These are phyloP conservation scores for Metschnikowia cubensis DNA, from an alignment of 805 yeast species.

Conservation along the genomic window DNA sequence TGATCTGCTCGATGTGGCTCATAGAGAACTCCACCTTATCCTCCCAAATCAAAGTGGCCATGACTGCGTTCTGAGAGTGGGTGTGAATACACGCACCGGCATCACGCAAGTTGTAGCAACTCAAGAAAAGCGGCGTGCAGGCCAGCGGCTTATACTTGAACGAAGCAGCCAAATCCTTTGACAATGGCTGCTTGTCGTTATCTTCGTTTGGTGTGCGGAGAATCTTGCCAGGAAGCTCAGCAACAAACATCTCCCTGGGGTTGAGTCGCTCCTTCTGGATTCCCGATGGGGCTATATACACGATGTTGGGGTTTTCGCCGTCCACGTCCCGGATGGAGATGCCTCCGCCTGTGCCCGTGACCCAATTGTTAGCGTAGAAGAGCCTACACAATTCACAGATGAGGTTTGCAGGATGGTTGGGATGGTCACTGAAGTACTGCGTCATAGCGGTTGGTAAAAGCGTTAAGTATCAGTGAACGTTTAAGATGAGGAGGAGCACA, in stretches of 20 bases:
- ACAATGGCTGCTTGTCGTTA: conserved; percentile 13
- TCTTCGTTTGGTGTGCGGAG: conserved; percentile 52
- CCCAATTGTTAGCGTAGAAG: conserved; percentile 84
- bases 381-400: conserved; percentile 76
- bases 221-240: conserved; percentile 52
- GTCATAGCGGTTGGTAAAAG: neutral
- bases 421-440: conserved; percentile 28
- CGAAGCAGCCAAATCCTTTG: conserved; percentile 32
- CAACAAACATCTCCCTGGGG: conserved; percentile 79
- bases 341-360: conserved; percentile 96
- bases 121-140: conserved; percentile 83
- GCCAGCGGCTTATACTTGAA: conserved; percentile 79
- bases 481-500: neutral
- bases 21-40: conserved; percentile 67
- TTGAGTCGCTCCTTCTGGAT: conserved; percentile 87
- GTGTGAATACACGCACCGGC: conserved; percentile 96
- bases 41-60: conserved; percentile 64
- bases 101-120: conserved; percentile 60
- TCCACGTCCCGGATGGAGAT: conserved; percentile 63
- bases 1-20: conserved; percentile 83
- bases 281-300: conserved; percentile 91
- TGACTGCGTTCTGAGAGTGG: conserved; percentile 85
- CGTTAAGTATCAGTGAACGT: no score
- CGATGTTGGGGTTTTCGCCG: conserved; percentile 40
- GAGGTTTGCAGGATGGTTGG: conserved; percentile 74